A percentile compares a stretch with the other conserved stretches of the same genome.
phyloP scores from a whole-genome alignment of 2,329 filamentous ascomycete species.

The Fusarium sp. region DNA sequence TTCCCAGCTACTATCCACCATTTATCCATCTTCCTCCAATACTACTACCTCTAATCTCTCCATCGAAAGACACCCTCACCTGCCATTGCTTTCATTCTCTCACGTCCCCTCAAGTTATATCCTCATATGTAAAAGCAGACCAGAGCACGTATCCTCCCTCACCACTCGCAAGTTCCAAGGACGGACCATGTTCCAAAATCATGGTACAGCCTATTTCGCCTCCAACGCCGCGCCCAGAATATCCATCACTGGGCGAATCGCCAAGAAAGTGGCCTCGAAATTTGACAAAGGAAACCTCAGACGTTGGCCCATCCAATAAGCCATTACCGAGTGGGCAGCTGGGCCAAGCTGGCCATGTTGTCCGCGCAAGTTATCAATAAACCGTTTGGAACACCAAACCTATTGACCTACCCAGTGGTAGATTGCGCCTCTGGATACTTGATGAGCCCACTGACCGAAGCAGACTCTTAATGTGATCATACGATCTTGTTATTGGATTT shows the following conservation, averaged over 20 bases:
- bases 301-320: slow-evolving; percentile 21
- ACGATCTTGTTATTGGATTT: background rate
- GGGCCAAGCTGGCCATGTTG: slow-evolving; percentile 8
- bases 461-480: slow-evolving; percentile 9
- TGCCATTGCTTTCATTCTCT: slow-evolving; percentile 5
- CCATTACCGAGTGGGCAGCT: slow-evolving; percentile 10
- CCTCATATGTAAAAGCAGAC: slow-evolving; percentile 21
- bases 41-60: slow-evolving; percentile 1
- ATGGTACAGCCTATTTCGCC: slow-evolving; percentile 46
- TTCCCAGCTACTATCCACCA: background rate
- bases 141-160: slow-evolving; percentile 22
- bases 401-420: slow-evolving; percentile 7
- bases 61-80: background rate
- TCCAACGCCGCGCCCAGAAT: slow-evolving; percentile 49
- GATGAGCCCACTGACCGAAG: slow-evolving; percentile 28
- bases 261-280: slow-evolving; percentile 44
- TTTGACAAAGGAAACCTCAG: slow-evolving; percentile 42
- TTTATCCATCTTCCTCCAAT: slow-evolving; percentile 5
- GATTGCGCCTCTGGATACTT: slow-evolving; percentile 20
- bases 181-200: slow-evolving; percentile 39
- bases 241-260: slow-evolving; percentile 46
- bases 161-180: slow-evolving; percentile 36
- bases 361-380: slow-evolving; percentile 7
- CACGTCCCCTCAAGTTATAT: slow-evolving; percentile 5
- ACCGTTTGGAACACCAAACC: slow-evolving; percentile 6